Base-by-base conservation (phyloP, 371 early-diverging fungal species). In the Mucor racemosus region DNA sequence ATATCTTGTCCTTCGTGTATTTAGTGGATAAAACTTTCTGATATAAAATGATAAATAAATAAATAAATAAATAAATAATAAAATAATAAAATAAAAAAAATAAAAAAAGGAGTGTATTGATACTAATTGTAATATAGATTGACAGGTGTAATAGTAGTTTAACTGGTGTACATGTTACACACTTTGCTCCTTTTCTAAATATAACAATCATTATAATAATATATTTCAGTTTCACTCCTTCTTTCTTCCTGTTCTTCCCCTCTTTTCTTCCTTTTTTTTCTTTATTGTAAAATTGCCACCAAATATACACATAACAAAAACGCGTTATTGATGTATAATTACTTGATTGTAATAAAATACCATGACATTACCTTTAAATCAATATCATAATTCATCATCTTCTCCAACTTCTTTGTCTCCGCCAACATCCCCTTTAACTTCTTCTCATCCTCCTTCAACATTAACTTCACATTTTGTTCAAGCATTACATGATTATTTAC, bases 1-100 rank as follows among this genome's bases (percentile, higher is more conserved):
- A 42, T 96, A 92, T 72, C 80, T 95, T 65, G 66, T 91, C 58
- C 78, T 85, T 19, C 67, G 67, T 38, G 19, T 58, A 58, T 58
- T 58, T 40, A 58, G 38, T 58, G 58, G 58, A 55, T 35, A 55
- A 55, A 55, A 34, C 34, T 31, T 53, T 14, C n/a, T 14, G n/a
- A 46, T 38, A 0, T 38, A 38, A 9, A 11, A 5, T 38, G 38
- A 38, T 38, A 4, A 15, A 46, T 1, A 40, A 40, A 40, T 1
- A 40, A 40, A 40, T 1, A 40, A 40, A 40, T 4, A 40, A 14
- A 46, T 8, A 46, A 14, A 46, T 46, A n/a, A n/a, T n/a, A n/a
- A n/a, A n/a, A n/a, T n/a, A n/a, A n/a, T n/a, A n/a, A n/a, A n/a
- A n/a, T n/a, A n/a, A n/a, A n/a, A 50, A n/a, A 50, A 50, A 50